Evolutionary conservation across 1,284 basidiomycete genomes (phyloP), one percentile per base, ranked within the genome.

Genomic region (Puccinia triticina): DNA sequence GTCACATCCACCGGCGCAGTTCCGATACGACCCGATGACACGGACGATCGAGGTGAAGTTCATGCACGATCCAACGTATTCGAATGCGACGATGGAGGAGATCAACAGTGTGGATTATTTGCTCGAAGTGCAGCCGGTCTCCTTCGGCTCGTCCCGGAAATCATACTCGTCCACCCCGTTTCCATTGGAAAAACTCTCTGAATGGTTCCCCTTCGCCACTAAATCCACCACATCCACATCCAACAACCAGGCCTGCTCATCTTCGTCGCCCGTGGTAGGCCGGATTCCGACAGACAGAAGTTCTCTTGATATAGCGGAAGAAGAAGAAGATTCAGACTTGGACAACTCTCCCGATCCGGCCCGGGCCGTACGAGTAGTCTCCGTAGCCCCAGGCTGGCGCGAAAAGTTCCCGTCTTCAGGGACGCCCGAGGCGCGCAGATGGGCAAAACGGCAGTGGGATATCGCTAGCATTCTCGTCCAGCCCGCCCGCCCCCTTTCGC

Each of bases 1-100:
- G 14, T 85, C 84, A 0, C 85, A 85, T 75, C 84, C 85, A 0
- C 67, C 77, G 0, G 84, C 84, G 0, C 73, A 80, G 5, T 85
- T 85, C 83, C 55, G 32, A 10, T 84, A 84, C 59, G 84, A 85
- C 57, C 83, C 84, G 0, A 29, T n/a, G 3, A 84, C 84, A 0
- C 71, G 69, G 1, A 84, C 83, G 3, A 82, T 85, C 16, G 83
- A 83, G 29, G 84, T 85, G 57, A 18, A 77, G 11, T 85, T 84
- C 78, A 37, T 55, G 7, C 73, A 76, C 71, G 84, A 85, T 57
- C 85, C 85, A 1, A 67, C 73, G 0, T 84, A 43, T 67, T 83
- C 83, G 4, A 77, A 84, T 32, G 46, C 85, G 0, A 55, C 34
- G 8, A 32, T 81, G 11, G 55, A 50, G 21, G 26, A 81, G n/a